Evolutionary conservation across 2,329 filamentous ascomycete genomes (phyloP).

Genomic region (Exutisphaerella laricina): DNA sequence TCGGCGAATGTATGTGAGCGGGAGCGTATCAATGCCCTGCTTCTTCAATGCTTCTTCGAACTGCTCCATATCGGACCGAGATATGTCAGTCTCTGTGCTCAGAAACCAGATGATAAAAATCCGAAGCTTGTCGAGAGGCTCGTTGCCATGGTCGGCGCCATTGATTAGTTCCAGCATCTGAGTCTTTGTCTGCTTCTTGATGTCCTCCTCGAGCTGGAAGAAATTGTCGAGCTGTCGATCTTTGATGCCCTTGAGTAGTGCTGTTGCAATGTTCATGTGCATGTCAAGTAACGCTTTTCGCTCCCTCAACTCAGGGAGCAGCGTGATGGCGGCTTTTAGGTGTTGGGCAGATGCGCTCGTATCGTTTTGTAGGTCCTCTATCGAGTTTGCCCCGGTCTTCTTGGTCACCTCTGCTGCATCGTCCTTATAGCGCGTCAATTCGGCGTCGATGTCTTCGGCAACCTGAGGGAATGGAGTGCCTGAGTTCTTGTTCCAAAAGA

Average conservation of each 20-base stretch:
- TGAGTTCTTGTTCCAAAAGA: slow-evolving; percentile 95
- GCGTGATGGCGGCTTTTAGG: slow-evolving; percentile 88
- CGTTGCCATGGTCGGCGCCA: slow-evolving; percentile 72
- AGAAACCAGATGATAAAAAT: slow-evolving; percentile 97
- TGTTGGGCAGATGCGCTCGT: slow-evolving; percentile 86
- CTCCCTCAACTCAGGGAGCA: slow-evolving; percentile 85
- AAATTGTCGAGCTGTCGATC: slow-evolving; percentile 92
- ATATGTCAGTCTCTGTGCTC: slow-evolving; percentile 85
- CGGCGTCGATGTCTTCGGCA: slow-evolving; percentile 90
- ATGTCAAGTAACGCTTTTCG: slow-evolving; percentile 91
- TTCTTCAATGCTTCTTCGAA: slow-evolving; percentile 78
- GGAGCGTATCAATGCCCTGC: slow-evolving; percentile 68
- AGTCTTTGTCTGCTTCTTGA: slow-evolving; percentile 82
- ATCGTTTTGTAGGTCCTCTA: slow-evolving; percentile 89
- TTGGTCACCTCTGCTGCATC: slow-evolving; percentile 91
- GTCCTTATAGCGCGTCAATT: slow-evolving; percentile 90
- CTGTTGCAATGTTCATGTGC: slow-evolving; percentile 97
- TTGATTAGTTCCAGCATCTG: slow-evolving; percentile 85
- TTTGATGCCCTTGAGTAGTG: slow-evolving; percentile 76
- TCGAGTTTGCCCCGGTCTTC: slow-evolving; percentile 85
- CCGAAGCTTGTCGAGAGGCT: slow-evolving; percentile 82
- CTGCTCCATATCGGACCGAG: slow-evolving; percentile 71
- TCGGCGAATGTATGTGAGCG: slow-evolving; percentile 78
- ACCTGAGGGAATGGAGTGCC: slow-evolving; percentile 89
- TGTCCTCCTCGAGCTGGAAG: slow-evolving; percentile 89